Evolutionary conservation across 2,329 filamentous ascomycete genomes (phyloP), one percentile per base, ranked within the genome.

Genomic region (Aspergillus sp.): DNA sequence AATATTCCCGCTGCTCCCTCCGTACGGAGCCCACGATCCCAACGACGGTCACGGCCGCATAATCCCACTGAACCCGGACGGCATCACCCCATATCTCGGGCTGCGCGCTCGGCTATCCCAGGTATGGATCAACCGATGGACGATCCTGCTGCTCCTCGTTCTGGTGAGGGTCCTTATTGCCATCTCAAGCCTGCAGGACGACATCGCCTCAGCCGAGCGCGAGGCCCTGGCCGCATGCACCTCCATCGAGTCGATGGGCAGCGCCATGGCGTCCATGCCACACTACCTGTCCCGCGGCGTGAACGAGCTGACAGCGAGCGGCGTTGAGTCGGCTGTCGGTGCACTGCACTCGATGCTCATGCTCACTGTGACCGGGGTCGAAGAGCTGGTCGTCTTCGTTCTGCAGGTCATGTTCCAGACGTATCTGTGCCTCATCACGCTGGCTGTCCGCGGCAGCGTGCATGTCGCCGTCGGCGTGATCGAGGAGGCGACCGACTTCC

Each of bases 111-210:
- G 88, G 51, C 73, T 96, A 50, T 96, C 91, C 32, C 91, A 98
- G 68, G 74, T 93, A 60, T 95, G 89, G 86, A 79, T 98, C 66
- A 96, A 98, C 68, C 77, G 84, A 61, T 98, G 91, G 91, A 96
- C 91, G 24, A 71, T 96, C 39, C 72, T 98, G 29, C 71, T 96
- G 29, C 60, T 94, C 37, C 77, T 98, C 33, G 80, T 96, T 35
- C 78, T 98, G 32, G 75, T 82, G 41, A 78, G 88, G 36, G 74
- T 89, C 39, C 65, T 98, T 32, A 68, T 96, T 38, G 77, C 88
- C 24, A 74, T 89, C 34, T 71, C 72, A 34, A 73, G 74, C 47
- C 73, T 95, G 42, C 71, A 86, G 53, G 69, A 76, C 46, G 78
- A 88, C 53, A 74, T 96, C 43, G 75, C 63, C 33, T 77, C 78